Evolutionary conservation across 257 asterid genomes (phyloP), one percentile per base, ranked within the genome.

Genomic region (Ligustrum vulgare): DNA sequence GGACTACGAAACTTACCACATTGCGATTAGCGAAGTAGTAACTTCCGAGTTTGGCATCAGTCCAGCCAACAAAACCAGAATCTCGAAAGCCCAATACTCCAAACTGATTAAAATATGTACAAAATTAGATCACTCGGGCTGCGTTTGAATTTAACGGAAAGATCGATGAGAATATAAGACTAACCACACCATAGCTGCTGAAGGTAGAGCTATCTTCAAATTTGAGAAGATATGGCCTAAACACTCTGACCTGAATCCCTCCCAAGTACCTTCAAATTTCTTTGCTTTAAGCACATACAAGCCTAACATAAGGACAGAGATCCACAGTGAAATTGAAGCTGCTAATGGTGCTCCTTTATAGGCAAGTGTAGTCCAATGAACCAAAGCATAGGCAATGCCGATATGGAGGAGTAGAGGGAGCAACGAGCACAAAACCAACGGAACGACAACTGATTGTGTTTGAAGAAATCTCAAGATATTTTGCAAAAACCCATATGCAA

Each of bases 51-150:
- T 71, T 28, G 96, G 97, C 99, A 94, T 87, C 79, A 92, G 65
- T 43, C 99, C 97, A 0, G 97, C 95, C 68, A 92, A 73, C 64
- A 94, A 73, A 41, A 94, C 98, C 23, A 92, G 95, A 74, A 85
- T 70, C 90, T 94, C 99, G 68, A 89, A 91, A 69, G 97, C 98
- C 92, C 98, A 91, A 32, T 81, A 85, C 77, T 94, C 98, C 86
- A 94, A 74, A 75, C 98, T 94, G 90, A 67, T 47, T 8, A 13
- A 47, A 77, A 9, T 2, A 13, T 8, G 12, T 60, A 45, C 2
- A 65, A 58, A 58, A 9, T 58, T 22, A 47, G 18, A 45, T 51
- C 18, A 51, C 9, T 51, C 8, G 62, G 20, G 9, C 9, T 5
- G 2, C 2, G 32, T 58, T 58, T 20, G 13, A 51, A 6, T 51